Conservation (phyloP, 2,329 filamentous ascomycete genomes). For the Paraphaeosphaeria minitans region DNA sequence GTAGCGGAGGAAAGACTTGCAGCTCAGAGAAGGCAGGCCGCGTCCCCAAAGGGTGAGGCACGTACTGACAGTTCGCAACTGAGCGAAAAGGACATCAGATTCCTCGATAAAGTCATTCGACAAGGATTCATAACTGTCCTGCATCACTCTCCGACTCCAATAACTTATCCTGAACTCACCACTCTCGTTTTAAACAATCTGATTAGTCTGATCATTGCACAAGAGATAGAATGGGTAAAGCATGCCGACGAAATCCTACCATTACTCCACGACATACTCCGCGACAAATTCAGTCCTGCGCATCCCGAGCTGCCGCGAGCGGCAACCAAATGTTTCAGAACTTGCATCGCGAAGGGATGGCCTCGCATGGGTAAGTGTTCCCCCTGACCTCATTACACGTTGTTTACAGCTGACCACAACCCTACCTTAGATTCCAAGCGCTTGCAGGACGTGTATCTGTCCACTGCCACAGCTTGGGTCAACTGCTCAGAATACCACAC, state of each 20-base stretch:
- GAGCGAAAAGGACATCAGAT: constrained; percentile 22
- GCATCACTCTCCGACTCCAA: constrained; percentile 57
- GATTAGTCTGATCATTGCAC: constrained; percentile 55
- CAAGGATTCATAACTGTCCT: constrained; percentile 52
- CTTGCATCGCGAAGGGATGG: constrained; percentile 3
- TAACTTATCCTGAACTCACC: constrained; percentile 62
- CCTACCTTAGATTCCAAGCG: background rate
- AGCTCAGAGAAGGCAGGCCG: background rate
- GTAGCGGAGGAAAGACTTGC: constrained; percentile 8
- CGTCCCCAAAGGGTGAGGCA: background rate
- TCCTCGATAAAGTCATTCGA: constrained; percentile 53
- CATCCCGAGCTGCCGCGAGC: background rate
- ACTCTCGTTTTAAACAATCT: constrained; percentile 61
- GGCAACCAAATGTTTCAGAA: background rate
- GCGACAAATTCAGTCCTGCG: constrained; percentile 58
- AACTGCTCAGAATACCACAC: constrained; percentile 1
- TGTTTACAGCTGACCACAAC: background rate
- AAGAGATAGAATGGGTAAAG: constrained; percentile 68
- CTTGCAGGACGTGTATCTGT: constrained; percentile 5
- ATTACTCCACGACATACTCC: constrained; percentile 67
- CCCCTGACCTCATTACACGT: background rate
- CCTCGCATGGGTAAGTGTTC: constrained; percentile 5
- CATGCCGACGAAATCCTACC: constrained; percentile 74
- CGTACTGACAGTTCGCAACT: constrained; percentile 14
- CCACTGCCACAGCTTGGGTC: constrained; percentile 4